Evolutionary conservation across 2,329 filamentous ascomycete genomes (phyloP).

Genomic region (Fusarium miscanthi): DNA sequence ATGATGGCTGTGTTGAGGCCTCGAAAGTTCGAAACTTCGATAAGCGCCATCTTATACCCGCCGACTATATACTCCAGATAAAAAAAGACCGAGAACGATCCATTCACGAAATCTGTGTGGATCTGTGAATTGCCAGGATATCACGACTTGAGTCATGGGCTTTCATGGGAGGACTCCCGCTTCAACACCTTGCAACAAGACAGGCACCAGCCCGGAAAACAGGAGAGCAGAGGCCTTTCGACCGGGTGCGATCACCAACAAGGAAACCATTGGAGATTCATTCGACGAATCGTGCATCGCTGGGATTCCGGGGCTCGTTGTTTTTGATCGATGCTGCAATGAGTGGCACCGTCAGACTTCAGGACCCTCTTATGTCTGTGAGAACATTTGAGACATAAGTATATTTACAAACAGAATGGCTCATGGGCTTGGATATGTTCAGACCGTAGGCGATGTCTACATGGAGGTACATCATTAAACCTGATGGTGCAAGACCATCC

Average conservation of each 20-base stretch:
- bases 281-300: background rate
- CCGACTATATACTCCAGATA: background rate
- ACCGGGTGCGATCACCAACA: background rate
- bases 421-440: background rate
- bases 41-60: slow-evolving; percentile 1
- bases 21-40: slow-evolving; percentile 46
- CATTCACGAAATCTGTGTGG: slow-evolving; percentile 47
- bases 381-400: background rate
- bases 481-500: background rate
- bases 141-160: slow-evolving; percentile 5
- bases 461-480: background rate
- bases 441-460: background rate
- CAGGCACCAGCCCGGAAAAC: background rate
- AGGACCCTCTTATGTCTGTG: background rate
- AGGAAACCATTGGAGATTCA: background rate
- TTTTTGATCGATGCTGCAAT: background rate
- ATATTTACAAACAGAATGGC: background rate
- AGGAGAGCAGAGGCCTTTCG: background rate
- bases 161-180: slow-evolving; percentile 25
- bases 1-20: slow-evolving; percentile 46
- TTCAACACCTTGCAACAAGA: background rate
- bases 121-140: slow-evolving; percentile 50
- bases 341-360: background rate
- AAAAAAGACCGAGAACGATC: slow-evolving; percentile 20
- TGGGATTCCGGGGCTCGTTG: background rate